Evolutionary conservation across 441 rosid species (phyloP).

Genomic region (Dalechampia spathulata): DNA sequence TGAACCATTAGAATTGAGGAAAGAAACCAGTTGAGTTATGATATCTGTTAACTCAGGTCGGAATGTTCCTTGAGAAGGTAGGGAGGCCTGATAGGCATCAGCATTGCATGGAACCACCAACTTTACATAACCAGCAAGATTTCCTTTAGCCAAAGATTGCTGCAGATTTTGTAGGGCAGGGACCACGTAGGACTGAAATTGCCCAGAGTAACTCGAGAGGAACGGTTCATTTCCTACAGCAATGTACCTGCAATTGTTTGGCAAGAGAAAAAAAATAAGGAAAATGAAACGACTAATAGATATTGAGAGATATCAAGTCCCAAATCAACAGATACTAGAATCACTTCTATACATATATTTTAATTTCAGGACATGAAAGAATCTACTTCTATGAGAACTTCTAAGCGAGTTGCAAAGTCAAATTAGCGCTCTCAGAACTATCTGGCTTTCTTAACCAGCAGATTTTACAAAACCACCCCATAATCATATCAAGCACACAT

Average conservation of each 20-base stretch:
- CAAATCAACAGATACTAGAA: not conserved
- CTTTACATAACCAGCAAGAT: slow-evolving; percentile 77
- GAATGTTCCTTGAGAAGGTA: slow-evolving; percentile 89
- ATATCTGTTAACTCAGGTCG: slow-evolving; percentile 78
- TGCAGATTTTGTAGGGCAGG: slow-evolving; percentile 80
- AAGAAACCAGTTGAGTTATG: slow-evolving; percentile 68
- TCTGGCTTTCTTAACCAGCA: too few relatives aligned
- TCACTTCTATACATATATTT: not conserved
- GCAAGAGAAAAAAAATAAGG: slow-evolving; percentile 8
- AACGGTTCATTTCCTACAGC: slow-evolving; percentile 97
- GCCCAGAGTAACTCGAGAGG: slow-evolving; percentile 56
- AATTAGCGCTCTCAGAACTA: not conserved
- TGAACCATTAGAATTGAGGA: slow-evolving; percentile 81
- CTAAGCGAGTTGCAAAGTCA: not conserved
- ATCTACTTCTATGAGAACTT: not conserved
- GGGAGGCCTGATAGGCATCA: slow-evolving; percentile 72
- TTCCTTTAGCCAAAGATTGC: slow-evolving; percentile 67
- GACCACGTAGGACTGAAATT: slow-evolving; percentile 62
- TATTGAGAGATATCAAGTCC: not conserved
- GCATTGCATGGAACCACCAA: slow-evolving; percentile 93
- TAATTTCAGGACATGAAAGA: slow-evolving; percentile 1
- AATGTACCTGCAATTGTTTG: slow-evolving; percentile 44
- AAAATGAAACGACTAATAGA: not conserved
- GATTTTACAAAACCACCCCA: too few relatives aligned
- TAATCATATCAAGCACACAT: not conserved